Percentiles rank a stretch among this genome's conserved stretches.
Evolutionary conservation across 176 grass and related monocot species (phyloP).

Genomic region (Cocos nucifera): DNA sequence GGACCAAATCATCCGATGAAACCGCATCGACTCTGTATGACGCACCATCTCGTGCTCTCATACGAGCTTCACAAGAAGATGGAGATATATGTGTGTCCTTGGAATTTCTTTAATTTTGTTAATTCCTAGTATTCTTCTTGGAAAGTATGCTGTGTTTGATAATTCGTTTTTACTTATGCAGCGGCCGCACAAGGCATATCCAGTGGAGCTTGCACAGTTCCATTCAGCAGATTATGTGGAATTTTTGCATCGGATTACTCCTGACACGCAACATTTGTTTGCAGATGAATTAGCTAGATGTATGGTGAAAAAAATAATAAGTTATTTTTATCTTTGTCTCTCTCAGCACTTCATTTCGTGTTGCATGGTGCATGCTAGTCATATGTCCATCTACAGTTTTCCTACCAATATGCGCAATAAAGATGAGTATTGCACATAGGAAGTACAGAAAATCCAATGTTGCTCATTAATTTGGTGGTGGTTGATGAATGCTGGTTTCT

Average conservation of each 20-base stretch:
- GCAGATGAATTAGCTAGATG: slow-evolving; percentile 80
- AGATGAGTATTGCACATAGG: too few species aligned
- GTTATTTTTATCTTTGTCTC: slow-evolving; percentile 15
- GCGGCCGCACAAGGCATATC: slow-evolving; percentile 99
- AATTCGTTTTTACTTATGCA: slow-evolving; percentile 28
- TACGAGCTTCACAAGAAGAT: slow-evolving; percentile 96
- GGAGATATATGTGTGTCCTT: slow-evolving; percentile 90
- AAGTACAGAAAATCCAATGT: too few species aligned
- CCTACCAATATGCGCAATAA: too few species aligned
- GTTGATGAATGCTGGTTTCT: too few species aligned
- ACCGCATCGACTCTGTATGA: slow-evolving; percentile 97
- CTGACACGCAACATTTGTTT: slow-evolving; percentile 62
- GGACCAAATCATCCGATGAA: slow-evolving; percentile 99
- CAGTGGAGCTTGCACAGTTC: slow-evolving; percentile 90
- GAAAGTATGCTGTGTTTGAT: slow-evolving; percentile 7
- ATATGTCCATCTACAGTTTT: too few species aligned
- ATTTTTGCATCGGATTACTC: slow-evolving; percentile 97
- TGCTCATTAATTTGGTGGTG: too few species aligned
- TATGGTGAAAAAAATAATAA: slow-evolving; percentile 28
- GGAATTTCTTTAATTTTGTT: slow-evolving; percentile 16
- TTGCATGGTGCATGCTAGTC: too few species aligned
- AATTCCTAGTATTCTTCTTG: not conserved
- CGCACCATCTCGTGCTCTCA: slow-evolving; percentile 88
- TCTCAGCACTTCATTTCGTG: too few species aligned
- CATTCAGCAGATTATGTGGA: slow-evolving; percentile 98